Percentiles rank a stretch among this genome's conserved stretches.
Conservation (phyloP, 305 asterid species). For the Lippia alba region DNA sequence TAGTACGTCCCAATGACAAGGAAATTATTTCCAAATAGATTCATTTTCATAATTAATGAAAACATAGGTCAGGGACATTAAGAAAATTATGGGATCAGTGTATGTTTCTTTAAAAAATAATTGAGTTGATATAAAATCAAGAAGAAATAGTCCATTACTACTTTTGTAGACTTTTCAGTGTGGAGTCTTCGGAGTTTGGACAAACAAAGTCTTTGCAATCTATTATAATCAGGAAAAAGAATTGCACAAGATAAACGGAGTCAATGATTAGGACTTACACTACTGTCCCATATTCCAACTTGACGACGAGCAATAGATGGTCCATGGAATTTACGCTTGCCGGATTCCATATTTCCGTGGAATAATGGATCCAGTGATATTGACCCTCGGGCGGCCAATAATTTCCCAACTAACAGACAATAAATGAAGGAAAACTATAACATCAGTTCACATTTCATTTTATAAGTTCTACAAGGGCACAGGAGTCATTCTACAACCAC, state of each 20-base stretch:
- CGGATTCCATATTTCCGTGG: constrained; percentile 9
- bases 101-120: no score
- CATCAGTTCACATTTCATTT: background rate
- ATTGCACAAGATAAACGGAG: background rate
- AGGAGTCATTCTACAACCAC: constrained; percentile 1
- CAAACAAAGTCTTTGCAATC: no score
- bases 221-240: no score
- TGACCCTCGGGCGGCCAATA: background rate
- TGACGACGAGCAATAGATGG: background rate
- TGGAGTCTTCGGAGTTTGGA: no score
- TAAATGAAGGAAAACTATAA: background rate
- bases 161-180: no score
- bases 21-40: no score
- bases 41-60: no score
- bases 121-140: no score
- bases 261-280: constrained; percentile 2
- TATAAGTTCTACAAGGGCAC: background rate
- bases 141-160: no score
- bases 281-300: constrained; percentile 1
- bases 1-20: background rate
- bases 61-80: no score
- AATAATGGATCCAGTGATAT: constrained; percentile 16
- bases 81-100: no score
- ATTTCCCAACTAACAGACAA: background rate
- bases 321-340: constrained; percentile 6